Conservation (phyloP, 2,329 filamentous ascomycete genomes). For the Nemania sp. region DNA sequence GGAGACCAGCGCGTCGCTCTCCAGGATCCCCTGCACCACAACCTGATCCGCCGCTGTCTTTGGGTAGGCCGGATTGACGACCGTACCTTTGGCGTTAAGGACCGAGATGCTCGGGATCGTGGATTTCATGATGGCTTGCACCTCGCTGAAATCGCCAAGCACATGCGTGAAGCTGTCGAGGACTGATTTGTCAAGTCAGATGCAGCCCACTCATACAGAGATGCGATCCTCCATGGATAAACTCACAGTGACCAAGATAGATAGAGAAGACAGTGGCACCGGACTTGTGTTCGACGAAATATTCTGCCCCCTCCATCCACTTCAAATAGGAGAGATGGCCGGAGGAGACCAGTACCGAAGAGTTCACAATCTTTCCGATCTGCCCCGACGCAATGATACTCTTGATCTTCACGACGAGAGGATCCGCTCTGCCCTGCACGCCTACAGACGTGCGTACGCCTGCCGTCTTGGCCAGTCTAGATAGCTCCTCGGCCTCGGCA, state of each 20-base stretch:
- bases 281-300: slow-evolving; percentile 24
- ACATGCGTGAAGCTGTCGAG: slow-evolving; percentile 42
- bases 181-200: slow-evolving; percentile 30
- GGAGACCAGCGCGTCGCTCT: slow-evolving; percentile 39
- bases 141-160: slow-evolving; percentile 39
- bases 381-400: slow-evolving; percentile 47
- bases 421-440: slow-evolving; percentile 50
- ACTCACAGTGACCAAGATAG: slow-evolving; percentile 40
- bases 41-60: slow-evolving; percentile 44
- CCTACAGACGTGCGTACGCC: slow-evolving; percentile 52
- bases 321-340: slow-evolving; percentile 11
- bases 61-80: slow-evolving; percentile 30
- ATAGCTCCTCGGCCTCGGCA: slow-evolving; percentile 49
- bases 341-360: slow-evolving; percentile 32
- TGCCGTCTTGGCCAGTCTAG: slow-evolving; percentile 45
- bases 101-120: slow-evolving; percentile 32
- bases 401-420: slow-evolving; percentile 47
- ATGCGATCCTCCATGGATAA: background rate
- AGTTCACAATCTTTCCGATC: slow-evolving; percentile 49
- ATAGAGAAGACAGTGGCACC: slow-evolving; percentile 35
- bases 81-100: slow-evolving; percentile 30
- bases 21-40: slow-evolving; percentile 41
- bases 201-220: background rate
- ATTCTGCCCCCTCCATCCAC: slow-evolving; percentile 31
- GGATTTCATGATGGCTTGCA: slow-evolving; percentile 37